A percentile compares a stretch with the other conserved stretches of the same genome.
These are phyloP conservation scores for Capronia americana DNA, from an alignment of 2,329 filamentous ascomycete genomes.

Conservation along the genomic window DNA sequence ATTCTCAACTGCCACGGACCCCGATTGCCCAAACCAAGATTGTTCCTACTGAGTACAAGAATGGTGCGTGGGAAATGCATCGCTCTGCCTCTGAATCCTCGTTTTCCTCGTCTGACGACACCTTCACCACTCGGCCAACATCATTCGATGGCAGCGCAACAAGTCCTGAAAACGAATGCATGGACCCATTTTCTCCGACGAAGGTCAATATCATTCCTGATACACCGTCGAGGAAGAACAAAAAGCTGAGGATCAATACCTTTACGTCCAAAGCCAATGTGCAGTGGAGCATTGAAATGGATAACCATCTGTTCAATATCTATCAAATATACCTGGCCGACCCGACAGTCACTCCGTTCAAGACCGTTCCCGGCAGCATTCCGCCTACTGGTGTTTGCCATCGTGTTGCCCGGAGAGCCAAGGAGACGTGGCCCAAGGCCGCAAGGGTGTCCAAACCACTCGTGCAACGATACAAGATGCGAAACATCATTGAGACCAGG, in stretches of 20 bases:
- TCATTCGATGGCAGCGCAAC: constrained; percentile 66
- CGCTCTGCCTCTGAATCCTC: constrained; percentile 67
- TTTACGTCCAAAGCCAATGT: constrained; percentile 39
- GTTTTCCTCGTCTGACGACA: constrained; percentile 63
- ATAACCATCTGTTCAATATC: constrained; percentile 70
- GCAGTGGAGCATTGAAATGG: constrained; percentile 67
- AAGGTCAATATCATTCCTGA: constrained; percentile 47
- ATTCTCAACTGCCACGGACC: constrained; percentile 50
- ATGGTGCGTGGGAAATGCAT: constrained; percentile 48
- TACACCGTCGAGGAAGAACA: constrained; percentile 46
- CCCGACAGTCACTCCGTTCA: constrained; percentile 70
- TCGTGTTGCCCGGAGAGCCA: constrained; percentile 67
- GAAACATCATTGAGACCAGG: constrained; percentile 38
- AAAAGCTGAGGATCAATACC: constrained; percentile 41
- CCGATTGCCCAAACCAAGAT: constrained; percentile 54
- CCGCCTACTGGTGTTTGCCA: constrained; percentile 70
- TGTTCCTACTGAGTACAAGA: constrained; percentile 45
- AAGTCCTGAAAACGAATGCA: constrained; percentile 64
- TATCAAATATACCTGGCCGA: constrained; percentile 71
- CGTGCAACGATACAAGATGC: constrained; percentile 38
- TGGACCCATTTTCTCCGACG: constrained; percentile 61
- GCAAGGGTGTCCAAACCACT: constrained; percentile 42
- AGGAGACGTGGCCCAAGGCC: constrained; percentile 62
- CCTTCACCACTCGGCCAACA: constrained; percentile 59
- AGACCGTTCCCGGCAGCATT: constrained; percentile 67